phyloP scores from a whole-genome alignment of 495 filamentous ascomycete genomes.

The Penicillium verhagenii region DNA sequence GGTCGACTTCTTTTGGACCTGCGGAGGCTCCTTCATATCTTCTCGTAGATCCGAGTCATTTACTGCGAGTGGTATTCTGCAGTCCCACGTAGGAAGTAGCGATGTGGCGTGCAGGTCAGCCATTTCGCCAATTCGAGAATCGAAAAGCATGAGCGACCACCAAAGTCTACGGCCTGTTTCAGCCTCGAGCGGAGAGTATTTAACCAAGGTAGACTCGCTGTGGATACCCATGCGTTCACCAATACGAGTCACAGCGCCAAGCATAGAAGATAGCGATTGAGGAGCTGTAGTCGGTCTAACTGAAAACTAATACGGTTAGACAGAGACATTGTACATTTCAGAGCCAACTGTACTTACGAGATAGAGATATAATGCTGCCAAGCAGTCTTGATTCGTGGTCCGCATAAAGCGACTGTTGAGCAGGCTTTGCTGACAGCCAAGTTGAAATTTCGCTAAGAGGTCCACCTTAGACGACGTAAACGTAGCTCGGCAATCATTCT shows the following conservation, averaged over 20 bases:
- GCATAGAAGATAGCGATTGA: slow-evolving; percentile 52
- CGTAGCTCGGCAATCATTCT: slow-evolving; percentile 38
- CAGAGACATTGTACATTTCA: too few species aligned
- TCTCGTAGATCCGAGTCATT: slow-evolving; percentile 54
- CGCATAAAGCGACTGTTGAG: slow-evolving; percentile 44
- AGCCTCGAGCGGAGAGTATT: slow-evolving; percentile 43
- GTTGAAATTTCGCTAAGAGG: slow-evolving; percentile 46
- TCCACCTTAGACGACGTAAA: slow-evolving; percentile 44
- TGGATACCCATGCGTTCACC: slow-evolving; percentile 55
- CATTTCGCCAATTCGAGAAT: slow-evolving; percentile 51
- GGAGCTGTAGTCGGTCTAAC: slow-evolving; percentile 44
- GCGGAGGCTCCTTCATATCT: slow-evolving; percentile 47
- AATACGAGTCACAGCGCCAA: slow-evolving; percentile 52
- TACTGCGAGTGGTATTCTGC: slow-evolving; percentile 51
- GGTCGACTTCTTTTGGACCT: slow-evolving; percentile 30
- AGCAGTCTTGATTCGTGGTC: slow-evolving; percentile 48
- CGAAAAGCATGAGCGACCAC: slow-evolving; percentile 57
- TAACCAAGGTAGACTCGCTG: slow-evolving; percentile 35
- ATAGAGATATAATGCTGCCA: slow-evolving; percentile 60
- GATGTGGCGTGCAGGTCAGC: slow-evolving; percentile 31
- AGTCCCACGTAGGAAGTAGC: slow-evolving; percentile 56
- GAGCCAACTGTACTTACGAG: slow-evolving; percentile 39
- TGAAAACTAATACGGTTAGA: slow-evolving; percentile 52
- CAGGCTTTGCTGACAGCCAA: slow-evolving; percentile 56
- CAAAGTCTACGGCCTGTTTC: slow-evolving; percentile 61